Evolutionary conservation across 345 rosid species (phyloP), one percentile per base, ranked within the genome.

Genomic region (Pseudoturritis turrita): DNA sequence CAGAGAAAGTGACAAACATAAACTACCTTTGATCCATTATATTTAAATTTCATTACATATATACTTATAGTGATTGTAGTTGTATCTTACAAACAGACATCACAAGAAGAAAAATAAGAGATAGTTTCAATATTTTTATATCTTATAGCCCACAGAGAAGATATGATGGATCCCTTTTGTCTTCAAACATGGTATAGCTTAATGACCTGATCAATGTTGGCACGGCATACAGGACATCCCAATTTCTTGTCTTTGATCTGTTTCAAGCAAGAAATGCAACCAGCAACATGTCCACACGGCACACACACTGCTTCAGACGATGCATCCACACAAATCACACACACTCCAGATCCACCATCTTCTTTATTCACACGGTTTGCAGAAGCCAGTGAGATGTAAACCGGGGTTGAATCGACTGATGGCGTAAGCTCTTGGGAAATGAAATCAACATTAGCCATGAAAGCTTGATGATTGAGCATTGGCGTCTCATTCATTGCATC

Each of bases 281-380:
- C 98, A 2, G 87, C 91, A 81, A 90, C 89, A 73, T 92, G 98
- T 40, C 98, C 98, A 47, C 98, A 92, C 1, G 98, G 98, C 15
- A 88, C 82, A 25, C 95, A 92, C 14, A 84, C 98, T 11, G 91
- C 98, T 70, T 92, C 89, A 4, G 85, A 78, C 5, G 91, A 88
- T 72, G 98, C 91, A 79, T 92, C 91, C 83, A 84, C 77, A 80
- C 98, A 92, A 61, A 89, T 80, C 19, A 78, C 79, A 68, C 96
- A 92, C 2, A 79, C 53, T 43, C 37, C 9, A 8, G 37, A 33
- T 33, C 37, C 37, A 8, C 77, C 87, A 22, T 74, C 80, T 72
- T 73, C 85, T 68, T 82, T 82, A 74, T 57, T 62, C 71, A 74
- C 81, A 35, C 40, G 3, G 11, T 59, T 40, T 49, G 40, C 10